Evolutionary conservation across 768 basidiomycete genomes (phyloP).

Genomic region (Lentinula boryana): DNA sequence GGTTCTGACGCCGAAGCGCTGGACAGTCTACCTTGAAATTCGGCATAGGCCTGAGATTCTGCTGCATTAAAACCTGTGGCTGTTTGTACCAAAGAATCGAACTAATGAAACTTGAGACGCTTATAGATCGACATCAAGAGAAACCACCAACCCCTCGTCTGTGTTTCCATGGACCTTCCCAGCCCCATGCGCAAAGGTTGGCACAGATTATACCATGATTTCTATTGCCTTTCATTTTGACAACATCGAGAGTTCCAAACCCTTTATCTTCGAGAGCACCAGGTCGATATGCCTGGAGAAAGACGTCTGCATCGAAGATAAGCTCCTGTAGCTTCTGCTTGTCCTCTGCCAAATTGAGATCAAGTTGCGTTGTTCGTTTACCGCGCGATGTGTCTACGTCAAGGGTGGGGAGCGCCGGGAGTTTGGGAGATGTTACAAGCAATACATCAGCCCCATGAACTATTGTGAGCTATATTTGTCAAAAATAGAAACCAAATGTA

Average conservation of each 20-base stretch:
- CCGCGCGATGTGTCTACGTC: constrained; percentile 58
- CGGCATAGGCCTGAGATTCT: constrained; percentile 43
- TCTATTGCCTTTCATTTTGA: constrained; percentile 13
- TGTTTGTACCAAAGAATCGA: constrained; percentile 61
- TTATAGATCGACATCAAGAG: neutral
- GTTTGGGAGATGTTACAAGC: constrained; percentile 45
- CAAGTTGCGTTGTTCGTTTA: constrained; percentile 58
- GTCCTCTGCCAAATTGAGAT: constrained; percentile 32
- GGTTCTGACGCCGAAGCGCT: constrained; percentile 5
- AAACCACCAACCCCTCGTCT: constrained; percentile 38
- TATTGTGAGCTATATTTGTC: constrained; percentile 10
- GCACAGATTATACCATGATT: constrained; percentile 49
- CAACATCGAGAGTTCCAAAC: constrained; percentile 38
- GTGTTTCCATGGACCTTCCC: constrained; percentile 50
- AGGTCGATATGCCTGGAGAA: constrained; percentile 57
- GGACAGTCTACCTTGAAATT: constrained; percentile 16
- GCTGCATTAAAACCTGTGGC: constrained; percentile 55
- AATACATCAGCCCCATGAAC: constrained; percentile 57
- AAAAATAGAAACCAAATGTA: neutral
- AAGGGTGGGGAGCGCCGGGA: constrained; percentile 44
- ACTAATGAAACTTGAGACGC: constrained; percentile 29
- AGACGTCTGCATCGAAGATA: constrained; percentile 42
- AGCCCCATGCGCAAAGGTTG: constrained; percentile 50
- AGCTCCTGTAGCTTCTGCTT: constrained; percentile 27
- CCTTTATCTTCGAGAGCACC: constrained; percentile 41